These are phyloP conservation scores for Rhodosporidiobolus odoratus DNA, from an alignment of 768 basidiomycete species.

Conservation along the genomic window DNA sequence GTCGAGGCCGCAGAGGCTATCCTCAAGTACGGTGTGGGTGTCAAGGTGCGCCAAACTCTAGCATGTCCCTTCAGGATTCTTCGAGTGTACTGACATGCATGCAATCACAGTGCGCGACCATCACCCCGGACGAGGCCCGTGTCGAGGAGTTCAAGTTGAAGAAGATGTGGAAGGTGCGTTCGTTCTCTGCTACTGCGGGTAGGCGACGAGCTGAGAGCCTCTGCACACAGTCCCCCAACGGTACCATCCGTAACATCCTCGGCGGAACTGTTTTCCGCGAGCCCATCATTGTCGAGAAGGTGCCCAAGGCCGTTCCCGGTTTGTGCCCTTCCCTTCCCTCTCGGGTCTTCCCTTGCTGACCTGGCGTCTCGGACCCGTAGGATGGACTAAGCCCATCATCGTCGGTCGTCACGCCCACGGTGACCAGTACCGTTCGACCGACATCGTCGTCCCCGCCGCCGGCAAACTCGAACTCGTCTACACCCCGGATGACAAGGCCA, in stretches of 20 bases:
- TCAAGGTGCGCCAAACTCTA: slow-evolving; percentile 64
- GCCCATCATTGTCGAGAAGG: slow-evolving; percentile 83
- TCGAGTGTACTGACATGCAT: neutral
- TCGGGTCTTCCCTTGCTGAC: neutral
- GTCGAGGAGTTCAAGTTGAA: slow-evolving; percentile 82
- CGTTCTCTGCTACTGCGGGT: neutral
- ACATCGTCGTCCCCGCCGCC: slow-evolving; percentile 81
- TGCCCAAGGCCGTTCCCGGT: slow-evolving; percentile 81
- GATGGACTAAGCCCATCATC: slow-evolving; percentile 93
- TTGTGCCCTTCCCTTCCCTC: neutral
- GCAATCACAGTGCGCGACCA: slow-evolving; percentile 76
- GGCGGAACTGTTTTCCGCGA: slow-evolving; percentile 98
- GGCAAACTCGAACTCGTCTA: slow-evolving; percentile 91
- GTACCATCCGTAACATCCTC: slow-evolving; percentile 89
- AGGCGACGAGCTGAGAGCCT: neutral
- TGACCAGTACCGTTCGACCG: slow-evolving; percentile 91
- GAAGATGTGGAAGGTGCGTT: slow-evolving; percentile 71
- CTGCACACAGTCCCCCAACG: slow-evolving; percentile 25
- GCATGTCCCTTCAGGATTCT: neutral
- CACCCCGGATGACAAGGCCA: slow-evolving; percentile 65
- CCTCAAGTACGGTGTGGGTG: slow-evolving; percentile 86
- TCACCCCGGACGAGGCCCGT: slow-evolving; percentile 81
- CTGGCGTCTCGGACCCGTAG: slow-evolving; percentile 43
- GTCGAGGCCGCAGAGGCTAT: slow-evolving; percentile 91
- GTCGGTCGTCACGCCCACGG: slow-evolving; percentile 97